These are phyloP conservation scores for Petasospora fabianii DNA, from an alignment of 1,139 yeast genomes.

Conservation along the genomic window DNA sequence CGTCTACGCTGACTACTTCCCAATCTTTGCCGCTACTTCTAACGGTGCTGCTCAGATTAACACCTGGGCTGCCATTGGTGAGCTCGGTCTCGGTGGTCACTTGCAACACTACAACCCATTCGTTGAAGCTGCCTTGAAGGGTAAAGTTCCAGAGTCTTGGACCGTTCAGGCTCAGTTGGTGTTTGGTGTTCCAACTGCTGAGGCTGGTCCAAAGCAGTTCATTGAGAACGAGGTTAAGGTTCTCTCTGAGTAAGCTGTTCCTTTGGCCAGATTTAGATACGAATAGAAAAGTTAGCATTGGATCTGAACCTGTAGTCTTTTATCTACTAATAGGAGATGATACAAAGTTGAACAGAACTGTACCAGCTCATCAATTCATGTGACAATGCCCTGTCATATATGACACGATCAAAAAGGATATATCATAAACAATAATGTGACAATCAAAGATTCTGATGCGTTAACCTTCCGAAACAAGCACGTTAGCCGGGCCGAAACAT, in stretches of 20 bases:
- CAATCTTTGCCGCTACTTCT: constrained; percentile 40
- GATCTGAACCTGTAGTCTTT: too few relatives aligned
- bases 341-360: too few relatives aligned
- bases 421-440: too few relatives aligned
- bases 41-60: constrained; percentile 45
- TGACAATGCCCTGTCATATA: too few relatives aligned
- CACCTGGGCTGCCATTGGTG: constrained; percentile 42
- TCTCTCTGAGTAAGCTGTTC: constrained; percentile 18
- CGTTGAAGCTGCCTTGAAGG: constrained; percentile 37
- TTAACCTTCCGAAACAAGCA: too few relatives aligned
- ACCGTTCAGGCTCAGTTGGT: constrained; percentile 42
- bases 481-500: too few relatives aligned
- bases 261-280: too few relatives aligned
- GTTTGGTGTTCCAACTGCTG: constrained; percentile 38
- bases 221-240: constrained; percentile 36
- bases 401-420: too few relatives aligned
- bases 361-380: too few relatives aligned
- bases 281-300: too few relatives aligned
- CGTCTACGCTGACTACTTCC: constrained; percentile 39
- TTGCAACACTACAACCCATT: constrained; percentile 46
- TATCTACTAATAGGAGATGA: too few relatives aligned
- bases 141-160: constrained; percentile 39
- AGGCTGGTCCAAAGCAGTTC: constrained; percentile 34
- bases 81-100: constrained; percentile 42
- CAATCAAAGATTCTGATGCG: too few relatives aligned